Evolutionary conservation across 1,139 yeast genomes (phyloP).

Genomic region (Diutina catenulata): DNA sequence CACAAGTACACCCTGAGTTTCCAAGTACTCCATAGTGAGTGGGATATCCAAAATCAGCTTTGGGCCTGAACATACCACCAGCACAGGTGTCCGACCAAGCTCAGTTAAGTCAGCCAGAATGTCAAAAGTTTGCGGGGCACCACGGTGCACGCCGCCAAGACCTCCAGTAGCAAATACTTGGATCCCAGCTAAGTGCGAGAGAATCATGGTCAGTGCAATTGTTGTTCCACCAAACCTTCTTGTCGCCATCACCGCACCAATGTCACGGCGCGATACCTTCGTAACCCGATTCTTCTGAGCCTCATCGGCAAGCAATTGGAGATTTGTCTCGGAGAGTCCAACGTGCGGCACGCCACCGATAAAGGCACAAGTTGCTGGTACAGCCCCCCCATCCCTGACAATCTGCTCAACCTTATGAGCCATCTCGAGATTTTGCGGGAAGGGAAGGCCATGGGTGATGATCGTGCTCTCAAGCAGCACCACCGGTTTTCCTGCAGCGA

Average conservation of each 20-base stretch:
- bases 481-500: constrained; percentile 43
- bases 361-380: constrained; percentile 84
- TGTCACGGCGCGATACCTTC: constrained; percentile 75
- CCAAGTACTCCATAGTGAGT: constrained; percentile 74
- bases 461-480: constrained; percentile 82
- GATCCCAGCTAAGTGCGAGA: constrained; percentile 67
- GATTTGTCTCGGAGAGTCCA: constrained; percentile 41
- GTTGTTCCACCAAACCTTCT: constrained; percentile 76
- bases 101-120: constrained; percentile 83
- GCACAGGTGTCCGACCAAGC: constrained; percentile 69
- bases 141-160: constrained; percentile 83
- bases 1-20: constrained; percentile 72
- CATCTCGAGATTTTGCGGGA: constrained; percentile 64
- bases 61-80: constrained; percentile 89
- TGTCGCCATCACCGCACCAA: constrained; percentile 60
- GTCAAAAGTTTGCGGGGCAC: constrained; percentile 67
- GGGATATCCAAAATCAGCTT: constrained; percentile 75
- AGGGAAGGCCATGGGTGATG: constrained; percentile 84
- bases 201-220: constrained; percentile 79
- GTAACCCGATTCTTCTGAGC: constrained; percentile 15
- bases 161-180: constrained; percentile 91
- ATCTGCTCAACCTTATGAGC: constrained; percentile 55
- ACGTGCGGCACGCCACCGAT: constrained; percentile 60
- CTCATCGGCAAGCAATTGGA: constrained; percentile 37
- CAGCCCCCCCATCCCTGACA: constrained; percentile 51